Conservation (phyloP, 768 basidiomycete species). For the Trametes maxima region DNA sequence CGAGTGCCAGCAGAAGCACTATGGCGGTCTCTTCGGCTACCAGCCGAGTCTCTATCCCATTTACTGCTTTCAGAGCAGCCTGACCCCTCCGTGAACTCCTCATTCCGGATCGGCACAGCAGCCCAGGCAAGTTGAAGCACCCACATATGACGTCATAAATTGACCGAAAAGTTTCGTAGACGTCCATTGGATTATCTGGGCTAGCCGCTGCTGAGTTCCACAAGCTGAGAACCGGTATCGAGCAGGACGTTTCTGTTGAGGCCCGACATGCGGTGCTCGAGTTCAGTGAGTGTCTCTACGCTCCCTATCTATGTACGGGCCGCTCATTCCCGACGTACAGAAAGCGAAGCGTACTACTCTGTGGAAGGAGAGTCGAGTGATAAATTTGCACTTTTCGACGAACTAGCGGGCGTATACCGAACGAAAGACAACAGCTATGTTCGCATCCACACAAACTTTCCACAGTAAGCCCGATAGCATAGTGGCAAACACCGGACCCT, state of each 20-base stretch:
- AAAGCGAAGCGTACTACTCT: slow-evolving; percentile 54
- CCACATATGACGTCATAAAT: neutral
- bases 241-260: slow-evolving; percentile 53
- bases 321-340: slow-evolving; percentile 31
- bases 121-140: slow-evolving; percentile 46
- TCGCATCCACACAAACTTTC: slow-evolving; percentile 65
- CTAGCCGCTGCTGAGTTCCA: slow-evolving; percentile 56
- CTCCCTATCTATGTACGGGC: neutral
- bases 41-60: slow-evolving; percentile 38
- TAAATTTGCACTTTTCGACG: slow-evolving; percentile 43
- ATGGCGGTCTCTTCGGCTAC: slow-evolving; percentile 47
- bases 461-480: slow-evolving; percentile 46
- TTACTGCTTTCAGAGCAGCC: slow-evolving; percentile 42
- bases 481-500: neutral
- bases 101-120: slow-evolving; percentile 53
- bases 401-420: slow-evolving; percentile 53
- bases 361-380: slow-evolving; percentile 38
- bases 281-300: slow-evolving; percentile 44
- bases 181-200: slow-evolving; percentile 51
- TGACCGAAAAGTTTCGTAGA: slow-evolving; percentile 25
- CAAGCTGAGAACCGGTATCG: slow-evolving; percentile 45
- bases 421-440: slow-evolving; percentile 56
- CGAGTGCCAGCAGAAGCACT: slow-evolving; percentile 28
- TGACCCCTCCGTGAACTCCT: slow-evolving; percentile 51
- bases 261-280: slow-evolving; percentile 58